Evolutionary conservation across 2,329 filamentous ascomycete species (phyloP), one percentile per base, ranked within the genome.

Genomic region (Exophiala calicioides): DNA sequence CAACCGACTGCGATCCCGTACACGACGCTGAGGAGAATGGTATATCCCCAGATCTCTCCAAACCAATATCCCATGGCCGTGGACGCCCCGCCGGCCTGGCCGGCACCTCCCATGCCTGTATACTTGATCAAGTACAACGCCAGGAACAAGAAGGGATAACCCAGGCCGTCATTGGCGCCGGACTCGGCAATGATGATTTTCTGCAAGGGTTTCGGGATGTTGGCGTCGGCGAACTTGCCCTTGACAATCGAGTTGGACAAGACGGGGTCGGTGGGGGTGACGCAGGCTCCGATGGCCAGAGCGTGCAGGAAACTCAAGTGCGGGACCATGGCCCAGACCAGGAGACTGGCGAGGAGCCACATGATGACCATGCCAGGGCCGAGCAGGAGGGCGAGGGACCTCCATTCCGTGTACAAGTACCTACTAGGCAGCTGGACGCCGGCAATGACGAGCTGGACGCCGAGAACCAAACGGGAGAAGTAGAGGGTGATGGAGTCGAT

Each of bases 201-300:
- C 70, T 95, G 89, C 37, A 96, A 71, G 20, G 84, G 79, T 47
- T 82, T 84, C 0, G 90, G 89, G 13, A 95, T 84, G 63, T 95
- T 93, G 60, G 90, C 85, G 61, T 95, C 90, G 1, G 90, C 90
- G 62, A 95, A 96, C 59, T 88, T 90, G 23, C 90, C 90, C 71
- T 95, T 95, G 34, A 95, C 88, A 47, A 95, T 95, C 2, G 86
- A 86, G 55, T 93, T 91, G 12, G 86, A 91, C 27, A 95, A 68
- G 1, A 95, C 82, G 0, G 90, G 90, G 60, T 96, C 90, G 0
- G 90, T 95, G 0, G 90, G 90, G 2, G 90, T 93, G n/a, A 96
- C 82, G 61, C 90, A 95, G 1, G 90, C 86, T 1, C 83, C 90
- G 8, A 95, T 74, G 12, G 84, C 86, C 8, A 95, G 74, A 0